phyloP scores from a whole-genome alignment of 2,329 filamentous ascomycete genomes.

The Monilinia vaccinii-corymbosi region DNA sequence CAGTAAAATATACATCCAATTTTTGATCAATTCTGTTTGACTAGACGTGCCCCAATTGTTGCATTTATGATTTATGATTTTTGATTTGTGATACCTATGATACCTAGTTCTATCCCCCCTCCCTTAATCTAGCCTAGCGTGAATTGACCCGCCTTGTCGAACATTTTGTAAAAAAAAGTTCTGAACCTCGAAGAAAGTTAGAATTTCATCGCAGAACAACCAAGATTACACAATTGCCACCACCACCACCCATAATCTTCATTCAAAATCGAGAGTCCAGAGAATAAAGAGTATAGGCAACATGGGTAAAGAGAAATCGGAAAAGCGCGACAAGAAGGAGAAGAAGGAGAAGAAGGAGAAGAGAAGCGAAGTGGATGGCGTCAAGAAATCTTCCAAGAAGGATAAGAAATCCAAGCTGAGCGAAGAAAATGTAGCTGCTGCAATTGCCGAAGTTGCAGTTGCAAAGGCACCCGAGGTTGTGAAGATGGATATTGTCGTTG shows the following conservation, averaged over 20 bases:
- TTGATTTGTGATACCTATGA: no score
- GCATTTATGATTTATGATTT: no score
- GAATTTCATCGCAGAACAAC: slow-evolving; percentile 8
- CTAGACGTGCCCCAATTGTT: neutral
- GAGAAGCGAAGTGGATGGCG: slow-evolving; percentile 36
- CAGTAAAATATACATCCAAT: no score
- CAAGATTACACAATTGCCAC: slow-evolving; percentile 5
- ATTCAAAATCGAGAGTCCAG: neutral
- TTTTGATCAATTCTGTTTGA: neutral
- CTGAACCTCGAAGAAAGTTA: slow-evolving; percentile 1
- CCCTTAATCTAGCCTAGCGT: slow-evolving; percentile 14
- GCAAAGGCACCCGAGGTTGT: slow-evolving; percentile 44
- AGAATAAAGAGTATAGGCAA: slow-evolving; percentile 10
- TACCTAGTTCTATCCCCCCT: no score
- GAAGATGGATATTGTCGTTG: slow-evolving; percentile 34
- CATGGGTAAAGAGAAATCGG: slow-evolving; percentile 29
- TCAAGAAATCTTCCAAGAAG: slow-evolving; percentile 37
- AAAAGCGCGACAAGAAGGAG: slow-evolving; percentile 38
- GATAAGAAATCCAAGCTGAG: slow-evolving; percentile 34
- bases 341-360: slow-evolving; percentile 76
- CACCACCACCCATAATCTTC: slow-evolving; percentile 2
- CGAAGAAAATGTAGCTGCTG: slow-evolving; percentile 44
- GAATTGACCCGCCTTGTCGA: slow-evolving; percentile 6
- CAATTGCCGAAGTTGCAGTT: slow-evolving; percentile 58
- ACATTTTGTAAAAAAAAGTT: slow-evolving; percentile 13